A percentile compares a stretch with the other conserved stretches of the same genome.
These are phyloP conservation scores for Pseudonectria buxi DNA, from an alignment of 2,329 filamentous ascomycete genomes.

Conservation along the genomic window DNA sequence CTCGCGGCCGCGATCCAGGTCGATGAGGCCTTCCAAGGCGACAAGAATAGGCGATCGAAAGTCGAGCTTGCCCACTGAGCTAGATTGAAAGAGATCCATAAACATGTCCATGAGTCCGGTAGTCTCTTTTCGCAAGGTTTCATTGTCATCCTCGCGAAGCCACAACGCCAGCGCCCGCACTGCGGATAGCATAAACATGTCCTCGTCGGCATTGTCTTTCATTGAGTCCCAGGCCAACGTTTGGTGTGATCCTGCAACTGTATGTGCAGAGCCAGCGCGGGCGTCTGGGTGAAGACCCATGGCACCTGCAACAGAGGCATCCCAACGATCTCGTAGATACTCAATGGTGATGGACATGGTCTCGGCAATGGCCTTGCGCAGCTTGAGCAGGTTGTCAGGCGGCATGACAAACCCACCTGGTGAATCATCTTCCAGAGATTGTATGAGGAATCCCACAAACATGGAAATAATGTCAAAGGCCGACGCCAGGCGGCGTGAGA, in stretches of 20 bases:
- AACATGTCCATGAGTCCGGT: slow-evolving; percentile 57
- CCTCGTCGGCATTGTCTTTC: slow-evolving; percentile 40
- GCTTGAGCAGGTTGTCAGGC: slow-evolving; percentile 53
- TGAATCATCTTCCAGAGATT: slow-evolving; percentile 43
- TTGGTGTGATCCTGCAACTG: slow-evolving; percentile 36
- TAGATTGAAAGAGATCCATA: slow-evolving; percentile 50
- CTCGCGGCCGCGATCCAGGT: slow-evolving; percentile 39
- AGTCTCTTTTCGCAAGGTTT: slow-evolving; percentile 48
- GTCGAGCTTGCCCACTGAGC: slow-evolving; percentile 35
- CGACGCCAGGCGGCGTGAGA: slow-evolving; percentile 49
- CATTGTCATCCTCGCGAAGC: slow-evolving; percentile 63
- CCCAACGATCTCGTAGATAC: slow-evolving; percentile 64
- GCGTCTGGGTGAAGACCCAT: slow-evolving; percentile 55
- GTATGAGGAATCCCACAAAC: slow-evolving; percentile 53
- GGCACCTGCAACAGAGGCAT: slow-evolving; percentile 56
- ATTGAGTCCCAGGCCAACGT: slow-evolving; percentile 54
- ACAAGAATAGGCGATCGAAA: slow-evolving; percentile 52
- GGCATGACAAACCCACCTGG: slow-evolving; percentile 38
- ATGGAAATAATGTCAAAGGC: slow-evolving; percentile 56
- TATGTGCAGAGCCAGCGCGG: slow-evolving; percentile 36
- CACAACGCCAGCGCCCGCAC: slow-evolving; percentile 55
- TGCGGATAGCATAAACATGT: slow-evolving; percentile 54
- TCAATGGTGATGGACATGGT: slow-evolving; percentile 58
- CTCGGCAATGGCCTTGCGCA: slow-evolving; percentile 55
- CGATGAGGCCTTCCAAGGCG: slow-evolving; percentile 52